Conservation (phyloP, 2,329 filamentous ascomycete species). For the Trichoderma sp. region DNA sequence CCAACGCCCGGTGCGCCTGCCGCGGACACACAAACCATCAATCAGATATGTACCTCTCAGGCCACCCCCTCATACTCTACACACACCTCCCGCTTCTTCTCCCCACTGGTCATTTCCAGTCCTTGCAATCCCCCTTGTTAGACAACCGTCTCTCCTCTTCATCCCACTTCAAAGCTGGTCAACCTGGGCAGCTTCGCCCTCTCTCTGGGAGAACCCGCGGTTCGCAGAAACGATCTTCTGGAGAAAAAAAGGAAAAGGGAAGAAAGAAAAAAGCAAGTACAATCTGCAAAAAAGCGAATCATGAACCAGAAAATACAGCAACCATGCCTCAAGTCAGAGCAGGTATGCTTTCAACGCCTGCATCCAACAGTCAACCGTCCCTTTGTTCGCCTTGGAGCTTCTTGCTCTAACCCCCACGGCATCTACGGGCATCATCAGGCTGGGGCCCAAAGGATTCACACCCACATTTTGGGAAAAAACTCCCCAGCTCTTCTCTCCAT, state of each 20-base stretch:
- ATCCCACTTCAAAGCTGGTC: neutral
- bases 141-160: neutral
- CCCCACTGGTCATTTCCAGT: neutral
- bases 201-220: neutral
- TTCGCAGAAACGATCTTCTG: neutral
- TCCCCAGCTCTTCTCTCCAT: neutral
- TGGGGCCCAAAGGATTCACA: neutral
- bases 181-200: neutral
- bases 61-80: neutral
- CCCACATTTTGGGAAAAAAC: neutral
- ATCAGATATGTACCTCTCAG: neutral
- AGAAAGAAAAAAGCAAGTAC: neutral
- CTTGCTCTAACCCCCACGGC: neutral
- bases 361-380: neutral
- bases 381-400: neutral
- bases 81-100: neutral
- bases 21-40: neutral
- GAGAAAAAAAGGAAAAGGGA: neutral
- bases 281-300: neutral
- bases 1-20: neutral
- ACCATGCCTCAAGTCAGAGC: neutral
- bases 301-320: neutral
- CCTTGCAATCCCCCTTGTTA: neutral
- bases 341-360: neutral
- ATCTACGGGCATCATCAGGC: neutral